phyloP scores from a whole-genome alignment of 2,329 filamentous ascomycete genomes.

The Paradendryphiella salina region DNA sequence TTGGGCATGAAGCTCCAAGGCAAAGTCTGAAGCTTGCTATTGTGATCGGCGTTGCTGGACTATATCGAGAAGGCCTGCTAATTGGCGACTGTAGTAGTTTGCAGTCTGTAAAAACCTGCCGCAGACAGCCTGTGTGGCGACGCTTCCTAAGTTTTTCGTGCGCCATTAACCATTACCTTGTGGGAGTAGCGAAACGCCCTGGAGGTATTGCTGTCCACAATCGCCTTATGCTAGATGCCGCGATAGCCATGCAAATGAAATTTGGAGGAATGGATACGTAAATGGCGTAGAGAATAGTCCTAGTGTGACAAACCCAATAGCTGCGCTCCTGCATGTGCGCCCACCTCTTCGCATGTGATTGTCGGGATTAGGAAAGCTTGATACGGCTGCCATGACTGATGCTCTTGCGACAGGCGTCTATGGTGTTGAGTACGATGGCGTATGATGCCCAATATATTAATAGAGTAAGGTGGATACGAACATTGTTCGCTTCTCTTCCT shows the following conservation, averaged over 20 bases:
- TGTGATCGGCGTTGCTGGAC: background rate
- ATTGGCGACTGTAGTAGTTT: slow-evolving; percentile 1
- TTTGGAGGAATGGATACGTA: background rate
- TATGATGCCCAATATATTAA: too few species aligned
- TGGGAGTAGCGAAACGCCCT: too few species aligned
- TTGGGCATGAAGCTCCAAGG: slow-evolving; percentile 44
- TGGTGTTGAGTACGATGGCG: background rate
- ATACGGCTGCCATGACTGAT: too few species aligned
- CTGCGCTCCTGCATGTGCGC: background rate
- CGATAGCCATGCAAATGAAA: background rate
- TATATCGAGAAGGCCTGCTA: slow-evolving; percentile 11
- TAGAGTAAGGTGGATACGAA: background rate
- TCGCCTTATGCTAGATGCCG: background rate
- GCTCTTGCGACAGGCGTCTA: background rate
- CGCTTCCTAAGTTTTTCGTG: too few species aligned
- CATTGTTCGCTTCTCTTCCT: background rate
- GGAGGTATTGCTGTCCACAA: background rate
- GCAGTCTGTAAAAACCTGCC: too few species aligned
- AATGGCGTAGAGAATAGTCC: background rate
- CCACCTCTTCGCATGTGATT: background rate
- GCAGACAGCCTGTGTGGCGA: too few species aligned
- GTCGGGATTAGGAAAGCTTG: background rate
- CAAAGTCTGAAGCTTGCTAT: slow-evolving; percentile 39
- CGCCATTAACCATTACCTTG: too few species aligned
- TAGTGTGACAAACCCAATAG: background rate